These are phyloP conservation scores for Quercus mongolica DNA, from an alignment of 306 rosid genomes.

Conservation along the genomic window DNA sequence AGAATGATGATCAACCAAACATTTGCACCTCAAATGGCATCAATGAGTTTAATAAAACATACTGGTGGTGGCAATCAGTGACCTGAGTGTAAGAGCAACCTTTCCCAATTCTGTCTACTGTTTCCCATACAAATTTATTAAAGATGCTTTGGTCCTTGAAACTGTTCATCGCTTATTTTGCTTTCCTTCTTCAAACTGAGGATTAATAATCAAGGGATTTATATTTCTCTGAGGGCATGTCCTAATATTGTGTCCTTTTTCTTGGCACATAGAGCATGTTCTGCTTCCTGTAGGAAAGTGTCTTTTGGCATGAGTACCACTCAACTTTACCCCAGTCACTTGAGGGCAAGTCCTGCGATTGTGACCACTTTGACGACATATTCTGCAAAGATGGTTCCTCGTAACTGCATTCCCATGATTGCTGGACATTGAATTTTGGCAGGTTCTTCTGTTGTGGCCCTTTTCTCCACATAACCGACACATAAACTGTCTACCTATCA, in stretches of 20 bases:
- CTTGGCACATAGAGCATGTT: constrained; percentile 48
- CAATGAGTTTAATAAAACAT: too few relatives aligned
- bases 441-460: constrained; percentile 87
- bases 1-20: too few relatives aligned
- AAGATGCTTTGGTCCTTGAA: neutral
- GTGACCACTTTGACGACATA: constrained; percentile 65
- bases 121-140: neutral
- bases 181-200: constrained; percentile 12
- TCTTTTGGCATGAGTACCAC: constrained; percentile 4
- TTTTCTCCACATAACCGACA: constrained; percentile 68
- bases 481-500: constrained; percentile 33
- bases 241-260: constrained; percentile 68
- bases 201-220: constrained; percentile 20
- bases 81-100: too few relatives aligned
- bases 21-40: too few relatives aligned
- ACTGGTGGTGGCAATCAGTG: too few relatives aligned
- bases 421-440: constrained; percentile 39
- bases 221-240: constrained; percentile 56
- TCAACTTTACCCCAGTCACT: constrained; percentile 8
- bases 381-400: constrained; percentile 44
- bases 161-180: neutral
- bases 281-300: constrained; percentile 19
- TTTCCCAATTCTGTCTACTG: too few relatives aligned
- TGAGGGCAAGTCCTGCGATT: constrained; percentile 58
- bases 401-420: constrained; percentile 18